Base-by-base conservation (phyloP, 306 rosid genomes). In the Abrus precatorius region DNA sequence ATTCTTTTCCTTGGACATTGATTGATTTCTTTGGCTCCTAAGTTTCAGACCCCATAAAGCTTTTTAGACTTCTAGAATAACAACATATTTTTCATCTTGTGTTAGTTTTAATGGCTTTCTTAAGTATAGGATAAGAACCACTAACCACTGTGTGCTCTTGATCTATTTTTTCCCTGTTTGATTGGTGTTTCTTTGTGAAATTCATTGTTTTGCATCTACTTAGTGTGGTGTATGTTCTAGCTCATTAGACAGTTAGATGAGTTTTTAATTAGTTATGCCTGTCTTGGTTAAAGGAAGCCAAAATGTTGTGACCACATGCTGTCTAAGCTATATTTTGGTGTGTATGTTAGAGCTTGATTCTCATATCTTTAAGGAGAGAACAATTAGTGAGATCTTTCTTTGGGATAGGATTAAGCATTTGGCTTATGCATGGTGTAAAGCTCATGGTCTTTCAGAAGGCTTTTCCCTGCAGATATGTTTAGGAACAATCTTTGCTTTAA, bases 1-100 rank as follows among this genome's bases (percentile, higher is more conserved):
- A 30, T 68, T 47, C 36, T 59, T 70, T 56, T 13, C 64, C 6
- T 8, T 54, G 20, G 40, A 14, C n/a, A 69, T 36, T 53, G 50
- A 74, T 71, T 71, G 60, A 76, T 47, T 49, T 20, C 75, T 64
- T 53, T 52, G 62, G 67, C 41, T 72, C 54, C 27, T 49, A 50
- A 29, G 38, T 10, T 44, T 59, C 45, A 6, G 41, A 78, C 55
- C 9, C 11, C 45, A 12, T 20, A 9, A 14, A 40, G 59, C n/a
- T 49, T 61, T 43, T 59, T 66, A 48, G 20, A 45, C 38, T 53
- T 65, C 7, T 52, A 30, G 33, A 68, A 45, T 55, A 45, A 6
- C 52, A 40, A 62, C 36, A 9, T 48, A 45, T 52, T 68, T 72
- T 53, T 72, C 9, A 55, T 65, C 12, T 36, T 65, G 44, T 52